Conservation (phyloP, 2,329 filamentous ascomycete genomes). For the Trichophyton simii region DNA sequence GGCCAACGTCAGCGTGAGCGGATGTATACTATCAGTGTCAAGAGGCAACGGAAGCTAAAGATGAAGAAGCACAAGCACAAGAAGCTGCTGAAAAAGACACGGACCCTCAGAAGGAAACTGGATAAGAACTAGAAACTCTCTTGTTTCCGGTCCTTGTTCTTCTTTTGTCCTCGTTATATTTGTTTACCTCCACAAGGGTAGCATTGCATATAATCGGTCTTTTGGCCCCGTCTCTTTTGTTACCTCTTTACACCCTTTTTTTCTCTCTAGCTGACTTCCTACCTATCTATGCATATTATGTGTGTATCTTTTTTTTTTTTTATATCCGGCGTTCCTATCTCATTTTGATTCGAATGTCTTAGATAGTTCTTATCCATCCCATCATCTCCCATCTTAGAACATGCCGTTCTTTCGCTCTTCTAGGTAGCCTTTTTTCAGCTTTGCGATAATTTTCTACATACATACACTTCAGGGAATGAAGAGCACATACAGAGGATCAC, state of each 20-base stretch:
- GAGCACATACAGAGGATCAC: neutral
- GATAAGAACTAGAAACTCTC: constrained; percentile 41
- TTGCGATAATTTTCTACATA: neutral
- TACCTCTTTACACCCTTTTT: neutral
- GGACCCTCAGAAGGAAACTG: constrained; percentile 75
- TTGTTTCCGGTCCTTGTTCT: neutral
- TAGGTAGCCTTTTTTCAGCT: neutral
- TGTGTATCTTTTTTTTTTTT: neutral
- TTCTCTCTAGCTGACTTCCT: neutral
- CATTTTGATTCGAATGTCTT: constrained; percentile 1
- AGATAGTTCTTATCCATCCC: neutral
- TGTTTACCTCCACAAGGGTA: neutral
- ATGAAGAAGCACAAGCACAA: constrained; percentile 99
- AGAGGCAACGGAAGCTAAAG: constrained; percentile 82
- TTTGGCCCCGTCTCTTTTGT: neutral
- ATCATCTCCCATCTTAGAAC: constrained; percentile 1
- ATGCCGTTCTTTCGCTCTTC: neutral
- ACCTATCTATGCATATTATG: neutral
- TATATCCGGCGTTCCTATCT: neutral
- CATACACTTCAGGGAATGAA: neutral
- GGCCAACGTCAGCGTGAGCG: constrained; percentile 27
- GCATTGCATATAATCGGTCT: neutral
- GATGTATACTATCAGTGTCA: constrained; percentile 81
- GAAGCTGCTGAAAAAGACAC: constrained; percentile 91
- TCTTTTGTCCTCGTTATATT: neutral